Percentiles rank a stretch among this genome's conserved stretches.
phyloP scores from a whole-genome alignment of 2,329 filamentous ascomycete species.

The Blumeriella jaapii region DNA sequence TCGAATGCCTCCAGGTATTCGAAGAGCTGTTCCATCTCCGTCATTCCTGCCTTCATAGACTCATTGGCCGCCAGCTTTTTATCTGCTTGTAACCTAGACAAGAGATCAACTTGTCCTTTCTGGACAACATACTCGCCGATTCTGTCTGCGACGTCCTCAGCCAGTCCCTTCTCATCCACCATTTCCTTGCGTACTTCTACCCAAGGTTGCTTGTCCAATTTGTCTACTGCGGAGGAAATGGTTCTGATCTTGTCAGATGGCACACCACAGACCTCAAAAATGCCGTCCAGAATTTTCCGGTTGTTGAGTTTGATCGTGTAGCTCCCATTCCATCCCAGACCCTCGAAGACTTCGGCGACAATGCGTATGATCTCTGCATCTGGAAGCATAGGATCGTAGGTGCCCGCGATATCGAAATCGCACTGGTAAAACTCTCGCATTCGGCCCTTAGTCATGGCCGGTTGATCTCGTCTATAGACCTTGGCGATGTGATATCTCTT shows the following conservation, averaged over 20 bases:
- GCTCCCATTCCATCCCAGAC: slow-evolving; percentile 55
- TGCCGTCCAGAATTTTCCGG: slow-evolving; percentile 83
- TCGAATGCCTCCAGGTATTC: slow-evolving; percentile 71
- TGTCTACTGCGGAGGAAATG: slow-evolving; percentile 90
- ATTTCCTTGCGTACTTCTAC: slow-evolving; percentile 83
- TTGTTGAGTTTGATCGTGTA: slow-evolving; percentile 87
- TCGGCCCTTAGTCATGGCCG: slow-evolving; percentile 78
- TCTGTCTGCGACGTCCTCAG: slow-evolving; percentile 65
- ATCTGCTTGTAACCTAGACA: slow-evolving; percentile 58
- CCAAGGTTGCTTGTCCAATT: slow-evolving; percentile 90
- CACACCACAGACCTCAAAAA: slow-evolving; percentile 86
- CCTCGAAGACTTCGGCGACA: slow-evolving; percentile 73
- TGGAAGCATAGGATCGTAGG: slow-evolving; percentile 81
- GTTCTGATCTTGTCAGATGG: slow-evolving; percentile 75
- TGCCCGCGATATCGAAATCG: slow-evolving; percentile 89
- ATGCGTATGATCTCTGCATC: slow-evolving; percentile 85
- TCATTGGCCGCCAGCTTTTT: slow-evolving; percentile 57
- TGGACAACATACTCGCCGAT: slow-evolving; percentile 76
- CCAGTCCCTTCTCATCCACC: slow-evolving; percentile 81
- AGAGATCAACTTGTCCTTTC: slow-evolving; percentile 64
- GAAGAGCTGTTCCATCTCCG: slow-evolving; percentile 72
- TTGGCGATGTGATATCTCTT: slow-evolving; percentile 95
- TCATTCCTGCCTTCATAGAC: slow-evolving; percentile 66
- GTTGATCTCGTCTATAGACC: slow-evolving; percentile 73
- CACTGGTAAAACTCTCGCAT: slow-evolving; percentile 98